These are phyloP conservation scores for Phytophthora hibernalis DNA, from an alignment of 352 stramenopile species.

Conservation along the genomic window DNA sequence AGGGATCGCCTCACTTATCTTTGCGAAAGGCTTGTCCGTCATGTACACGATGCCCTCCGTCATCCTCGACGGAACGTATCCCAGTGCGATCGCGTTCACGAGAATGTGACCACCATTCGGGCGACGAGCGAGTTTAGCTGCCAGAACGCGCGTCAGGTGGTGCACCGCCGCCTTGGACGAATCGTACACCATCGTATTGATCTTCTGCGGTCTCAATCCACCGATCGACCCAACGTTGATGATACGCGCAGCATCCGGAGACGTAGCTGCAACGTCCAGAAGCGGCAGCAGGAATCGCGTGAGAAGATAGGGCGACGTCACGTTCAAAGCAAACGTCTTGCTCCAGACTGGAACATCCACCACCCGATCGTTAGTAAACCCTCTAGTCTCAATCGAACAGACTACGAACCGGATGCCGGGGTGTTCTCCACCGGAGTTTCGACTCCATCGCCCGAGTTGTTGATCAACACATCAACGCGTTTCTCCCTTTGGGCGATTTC, in stretches of 20 bases:
- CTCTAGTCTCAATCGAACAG: background rate
- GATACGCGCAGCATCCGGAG: conserved; percentile 56
- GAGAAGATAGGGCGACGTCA: conserved; percentile 95
- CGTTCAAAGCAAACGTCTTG: conserved; percentile 94
- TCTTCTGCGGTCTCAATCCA: conserved; percentile 85
- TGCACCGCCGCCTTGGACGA: conserved; percentile 95
- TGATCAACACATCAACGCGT: conserved; percentile 92
- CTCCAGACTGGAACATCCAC: conserved; percentile 77
- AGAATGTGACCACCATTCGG: no score
- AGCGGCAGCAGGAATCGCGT: conserved; percentile 91
- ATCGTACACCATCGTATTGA: conserved; percentile 96
- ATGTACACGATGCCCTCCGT: conserved; percentile 71
- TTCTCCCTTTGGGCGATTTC: conserved; percentile 80
- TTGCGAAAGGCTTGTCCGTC: conserved; percentile 53
- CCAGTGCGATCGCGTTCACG: conserved; percentile 95
- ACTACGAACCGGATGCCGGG: conserved; percentile 44
- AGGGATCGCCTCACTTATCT: conserved; percentile 79
- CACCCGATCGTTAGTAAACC: conserved; percentile 17
- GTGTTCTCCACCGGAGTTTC: conserved; percentile 36
- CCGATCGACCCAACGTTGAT: conserved; percentile 83
- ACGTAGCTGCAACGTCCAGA: conserved; percentile 72
- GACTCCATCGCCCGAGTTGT: conserved; percentile 85
- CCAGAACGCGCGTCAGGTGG: conserved; percentile 93
- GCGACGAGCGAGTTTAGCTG: conserved; percentile 89
- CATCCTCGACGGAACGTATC: conserved; percentile 95